Base-by-base conservation (phyloP, 2,329 filamentous ascomycete species). In the Xylariales sp. region DNA sequence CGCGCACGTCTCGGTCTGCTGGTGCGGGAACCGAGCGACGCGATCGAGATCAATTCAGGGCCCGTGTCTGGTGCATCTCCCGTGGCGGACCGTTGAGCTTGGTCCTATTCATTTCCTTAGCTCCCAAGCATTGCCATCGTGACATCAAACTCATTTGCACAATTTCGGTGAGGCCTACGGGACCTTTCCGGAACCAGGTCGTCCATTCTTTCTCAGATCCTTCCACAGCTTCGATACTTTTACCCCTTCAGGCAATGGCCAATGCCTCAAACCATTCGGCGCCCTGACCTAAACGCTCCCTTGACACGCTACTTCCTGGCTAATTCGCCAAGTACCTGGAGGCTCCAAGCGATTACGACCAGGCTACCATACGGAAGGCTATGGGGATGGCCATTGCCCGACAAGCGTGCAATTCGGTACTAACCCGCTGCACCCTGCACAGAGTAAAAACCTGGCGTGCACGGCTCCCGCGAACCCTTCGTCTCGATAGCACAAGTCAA, bases 101-200 rank as follows among this genome's bases (percentile, higher is more conserved):
- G 38, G 31, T 12, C 25, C 17, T 14, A 24, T 25, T 36, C 14
- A 24, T 15, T 30, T 25, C 23, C 17, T 14, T 23, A 13, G 23
- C 24, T 27, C 25, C 24, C 14, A 37, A 32, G 28, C 20, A 42
- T 40, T n/a, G 17, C 15, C 18, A 14, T 29, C 19, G 33, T 43
- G 41, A 40, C 38, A 40, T 43, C 37, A 40, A n/a, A 30, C 25
- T 39, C 29, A 38, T 33, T 28, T 40, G 32, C 21, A 23, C 41
- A 37, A 37, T 43, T 28, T 43, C 41, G 41, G 41, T 28, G 30
- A 43, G 37, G 37, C 41, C 41, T 40, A 24, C n/a, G n/a, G n/a
- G n/a, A n/a, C n/a, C n/a, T n/a, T n/a, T n/a, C n/a, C n/a, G 8
- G 23, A 25, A 8, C 23, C 8, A 25, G 8, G n/a, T 25, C 23